Evolutionary conservation across 352 stramenopile species (phyloP).

Genomic region (Pythium dissimile): DNA sequence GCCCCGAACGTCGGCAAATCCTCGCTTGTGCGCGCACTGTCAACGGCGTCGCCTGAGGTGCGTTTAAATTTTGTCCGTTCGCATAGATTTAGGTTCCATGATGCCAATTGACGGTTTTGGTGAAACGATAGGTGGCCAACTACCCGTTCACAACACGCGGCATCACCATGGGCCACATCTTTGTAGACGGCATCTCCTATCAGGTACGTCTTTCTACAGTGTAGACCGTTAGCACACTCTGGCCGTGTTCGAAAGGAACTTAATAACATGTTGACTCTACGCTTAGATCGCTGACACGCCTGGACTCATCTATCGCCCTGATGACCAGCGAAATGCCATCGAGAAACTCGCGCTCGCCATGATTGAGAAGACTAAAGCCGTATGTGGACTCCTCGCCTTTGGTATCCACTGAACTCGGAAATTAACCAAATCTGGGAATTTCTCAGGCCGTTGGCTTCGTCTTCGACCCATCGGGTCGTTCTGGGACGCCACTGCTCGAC

Average conservation of each 20-base stretch:
- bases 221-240: no score
- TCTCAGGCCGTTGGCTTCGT: conserved; percentile 79
- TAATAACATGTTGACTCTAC: conserved; percentile 1
- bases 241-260: not conserved
- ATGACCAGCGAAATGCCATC: conserved; percentile 36
- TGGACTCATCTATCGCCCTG: conserved; percentile 33
- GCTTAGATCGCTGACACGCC: conserved; percentile 76
- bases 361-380: conserved; percentile 37
- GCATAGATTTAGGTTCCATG: not conserved
- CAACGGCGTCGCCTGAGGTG: conserved; percentile 80
- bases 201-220: conserved; percentile 36
- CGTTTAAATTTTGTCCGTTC: not conserved
- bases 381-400: conserved; percentile 7
- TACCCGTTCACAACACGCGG: conserved; percentile 86
- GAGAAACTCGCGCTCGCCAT: conserved; percentile 40
- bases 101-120: not conserved
- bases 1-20: conserved; percentile 87
- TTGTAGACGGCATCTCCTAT: conserved; percentile 76
- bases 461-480: conserved; percentile 70
- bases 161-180: conserved; percentile 88
- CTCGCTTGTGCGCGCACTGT: conserved; percentile 73
- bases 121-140: conserved; percentile 62
- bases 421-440: not conserved
- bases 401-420: not conserved
- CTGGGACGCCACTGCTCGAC: conserved; percentile 55